Base-by-base conservation (phyloP, 202 grass and related monocot species). In the Elaeis oleifera region DNA sequence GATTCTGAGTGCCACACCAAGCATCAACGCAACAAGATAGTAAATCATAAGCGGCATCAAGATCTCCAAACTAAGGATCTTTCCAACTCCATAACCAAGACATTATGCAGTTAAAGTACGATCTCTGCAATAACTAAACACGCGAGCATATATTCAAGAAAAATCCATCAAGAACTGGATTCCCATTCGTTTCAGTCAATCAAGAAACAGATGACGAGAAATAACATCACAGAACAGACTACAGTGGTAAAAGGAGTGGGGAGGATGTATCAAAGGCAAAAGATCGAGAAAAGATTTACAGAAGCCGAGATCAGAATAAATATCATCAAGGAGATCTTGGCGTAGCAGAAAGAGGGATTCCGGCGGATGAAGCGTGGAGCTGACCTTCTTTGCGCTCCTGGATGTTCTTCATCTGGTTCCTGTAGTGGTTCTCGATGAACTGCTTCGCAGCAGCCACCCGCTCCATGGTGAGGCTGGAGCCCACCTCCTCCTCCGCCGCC, bases 351-450 rank as follows among this genome's bases (percentile, higher is more conserved):
- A 76, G 58, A 39, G 29, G 65, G 4, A 66, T 5, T 16, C 2
- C 8, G 1, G 26, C 16, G 2, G 9, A 29, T 60, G 32, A 21
- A 44, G 78, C 75, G 53, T 68, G 31, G 63, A 59, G 8, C 16
- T 18, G 58, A 97, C 92, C 92, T 88, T 97, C 81, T 73, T 83
- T 97, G 27, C 92, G 77, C 58, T 97, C 88, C 68, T 89, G 79
- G 73, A 97, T 83, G 71, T 80, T 92, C 85, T 89, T 97, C 85
- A 61, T 89, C 79, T 97, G 94, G 53, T 89, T 72, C 74, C 79
- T 84, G 82, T 97, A 97, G 85, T 92, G 94, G 69, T 84, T 97
- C 84, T 97, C 94, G 72, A 97, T 97, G 65, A 84, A 97, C 75
- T 97, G 77, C 88, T 97, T 97, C 54, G 94, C 88, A 16, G 94